These are phyloP conservation scores for Capsella bursapastoris DNA, from an alignment of 345 rosid species.

Conservation along the genomic window DNA sequence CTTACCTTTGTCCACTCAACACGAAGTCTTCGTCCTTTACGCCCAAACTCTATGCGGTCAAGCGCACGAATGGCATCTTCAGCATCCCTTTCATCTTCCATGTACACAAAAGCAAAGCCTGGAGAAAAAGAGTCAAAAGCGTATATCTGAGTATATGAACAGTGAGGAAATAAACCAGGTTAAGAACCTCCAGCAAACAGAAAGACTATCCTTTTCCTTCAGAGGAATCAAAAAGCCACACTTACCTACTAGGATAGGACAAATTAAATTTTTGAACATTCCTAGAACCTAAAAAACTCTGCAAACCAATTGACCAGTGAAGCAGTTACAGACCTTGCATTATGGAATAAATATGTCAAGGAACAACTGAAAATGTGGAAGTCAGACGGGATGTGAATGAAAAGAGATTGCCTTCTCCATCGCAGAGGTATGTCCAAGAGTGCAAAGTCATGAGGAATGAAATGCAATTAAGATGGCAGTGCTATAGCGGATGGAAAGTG, in stretches of 20 bases:
- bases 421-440: slow-evolving; percentile 72
- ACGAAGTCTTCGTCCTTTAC: slow-evolving; percentile 93
- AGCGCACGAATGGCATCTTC: slow-evolving; percentile 97
- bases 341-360: slow-evolving; percentile 80
- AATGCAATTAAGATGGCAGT: slow-evolving; percentile 72
- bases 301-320: slow-evolving; percentile 73
- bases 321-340: slow-evolving; percentile 93
- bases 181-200: slow-evolving; percentile 48
- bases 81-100: slow-evolving; percentile 99
- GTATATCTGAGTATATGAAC: slow-evolving; percentile 18
- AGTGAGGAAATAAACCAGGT: slow-evolving; percentile 31
- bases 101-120: slow-evolving; percentile 93
- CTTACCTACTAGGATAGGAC: slow-evolving; percentile 49
- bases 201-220: slow-evolving; percentile 40
- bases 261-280: slow-evolving; percentile 51
- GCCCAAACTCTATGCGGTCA: slow-evolving; percentile 85
- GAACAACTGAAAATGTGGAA: slow-evolving; percentile 88
- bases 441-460: slow-evolving; percentile 76
- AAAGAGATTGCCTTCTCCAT: slow-evolving; percentile 69
- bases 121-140: not conserved
- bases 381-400: slow-evolving; percentile 77
- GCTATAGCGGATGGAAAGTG: slow-evolving; percentile 72
- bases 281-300: slow-evolving; percentile 54
- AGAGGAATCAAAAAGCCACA: slow-evolving; percentile 41
- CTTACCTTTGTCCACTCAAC: slow-evolving; percentile 96